Conservation (phyloP, 441 rosid genomes). For the Erodium texanum region DNA sequence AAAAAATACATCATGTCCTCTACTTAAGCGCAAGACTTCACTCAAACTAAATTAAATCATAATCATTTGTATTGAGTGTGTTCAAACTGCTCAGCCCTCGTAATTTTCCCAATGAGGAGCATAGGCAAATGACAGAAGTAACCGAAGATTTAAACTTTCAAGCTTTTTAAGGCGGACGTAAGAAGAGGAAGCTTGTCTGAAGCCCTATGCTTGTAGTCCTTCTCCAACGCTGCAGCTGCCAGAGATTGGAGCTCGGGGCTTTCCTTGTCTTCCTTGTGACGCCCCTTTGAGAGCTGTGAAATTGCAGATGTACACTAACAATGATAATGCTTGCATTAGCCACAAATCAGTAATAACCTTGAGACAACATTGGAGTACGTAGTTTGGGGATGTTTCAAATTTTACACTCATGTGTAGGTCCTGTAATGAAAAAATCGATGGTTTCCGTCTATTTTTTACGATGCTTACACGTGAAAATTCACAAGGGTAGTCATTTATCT, state of each 20-base stretch:
- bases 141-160: slow-evolving; percentile 33
- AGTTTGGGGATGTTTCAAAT: too few relatives aligned
- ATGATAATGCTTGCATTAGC: background rate
- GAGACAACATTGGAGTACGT: too few relatives aligned
- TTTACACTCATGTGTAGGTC: too few relatives aligned
- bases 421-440: too few relatives aligned
- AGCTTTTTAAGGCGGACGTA: slow-evolving; percentile 52
- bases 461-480: too few relatives aligned
- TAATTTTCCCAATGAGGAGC: background rate
- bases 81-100: too few relatives aligned
- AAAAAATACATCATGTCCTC: background rate
- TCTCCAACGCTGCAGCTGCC: slow-evolving; percentile 65
- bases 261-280: slow-evolving; percentile 83
- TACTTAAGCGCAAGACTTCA: background rate
- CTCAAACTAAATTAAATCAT: background rate
- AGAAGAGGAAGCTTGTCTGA: slow-evolving; percentile 57
- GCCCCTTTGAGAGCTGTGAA: slow-evolving; percentile 65
- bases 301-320: slow-evolving; percentile 67
- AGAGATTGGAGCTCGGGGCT: slow-evolving; percentile 66
- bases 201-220: slow-evolving; percentile 76
- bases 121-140: background rate
- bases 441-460: too few relatives aligned
- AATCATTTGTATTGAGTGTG: background rate
- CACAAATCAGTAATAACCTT: slow-evolving; percentile 9
- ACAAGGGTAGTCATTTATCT: too few relatives aligned